A percentile compares a stretch with the other conserved stretches of the same genome.
These are phyloP conservation scores for Cystobasidium onofrii DNA, from an alignment of 768 basidiomycete species.

Conservation along the genomic window DNA sequence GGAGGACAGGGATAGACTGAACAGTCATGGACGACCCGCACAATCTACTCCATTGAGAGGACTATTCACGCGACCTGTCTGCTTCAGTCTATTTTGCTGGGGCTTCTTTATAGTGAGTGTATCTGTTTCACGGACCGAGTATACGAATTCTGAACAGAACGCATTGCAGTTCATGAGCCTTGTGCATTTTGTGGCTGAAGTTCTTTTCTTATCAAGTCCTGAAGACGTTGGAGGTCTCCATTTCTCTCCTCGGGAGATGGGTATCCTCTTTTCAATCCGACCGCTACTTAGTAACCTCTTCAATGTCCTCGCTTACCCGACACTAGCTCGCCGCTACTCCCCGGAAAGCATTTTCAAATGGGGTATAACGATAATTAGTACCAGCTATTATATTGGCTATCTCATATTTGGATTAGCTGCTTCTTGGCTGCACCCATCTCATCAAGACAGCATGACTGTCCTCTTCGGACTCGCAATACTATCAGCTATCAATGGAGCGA, in stretches of 20 bases:
- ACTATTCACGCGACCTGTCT: not conserved
- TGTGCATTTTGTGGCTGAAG: not conserved
- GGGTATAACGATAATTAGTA: not conserved
- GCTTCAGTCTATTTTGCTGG: not conserved
- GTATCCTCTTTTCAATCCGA: not conserved
- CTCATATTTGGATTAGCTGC: not conserved
- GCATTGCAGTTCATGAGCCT: not conserved
- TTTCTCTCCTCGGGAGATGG: not conserved
- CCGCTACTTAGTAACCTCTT: not conserved
- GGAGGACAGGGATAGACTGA: not conserved
- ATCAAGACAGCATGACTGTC: not conserved
- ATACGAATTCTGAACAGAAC: not conserved
- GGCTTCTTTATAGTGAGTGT: not conserved
- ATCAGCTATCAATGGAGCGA: not conserved
- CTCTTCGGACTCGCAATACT: not conserved
- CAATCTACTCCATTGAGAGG: not conserved
- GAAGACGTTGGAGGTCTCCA: not conserved
- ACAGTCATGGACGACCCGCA: not conserved
- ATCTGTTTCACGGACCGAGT: not conserved
- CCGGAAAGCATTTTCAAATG: not conserved
- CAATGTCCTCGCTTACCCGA: not conserved
- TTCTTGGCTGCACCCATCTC: not conserved
- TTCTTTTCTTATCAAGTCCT: not conserved
- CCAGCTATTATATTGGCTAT: not conserved
- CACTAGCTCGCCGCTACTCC: not conserved